Conservation (phyloP, 2,329 filamentous ascomycete genomes). For the Huntiella omanensis region DNA sequence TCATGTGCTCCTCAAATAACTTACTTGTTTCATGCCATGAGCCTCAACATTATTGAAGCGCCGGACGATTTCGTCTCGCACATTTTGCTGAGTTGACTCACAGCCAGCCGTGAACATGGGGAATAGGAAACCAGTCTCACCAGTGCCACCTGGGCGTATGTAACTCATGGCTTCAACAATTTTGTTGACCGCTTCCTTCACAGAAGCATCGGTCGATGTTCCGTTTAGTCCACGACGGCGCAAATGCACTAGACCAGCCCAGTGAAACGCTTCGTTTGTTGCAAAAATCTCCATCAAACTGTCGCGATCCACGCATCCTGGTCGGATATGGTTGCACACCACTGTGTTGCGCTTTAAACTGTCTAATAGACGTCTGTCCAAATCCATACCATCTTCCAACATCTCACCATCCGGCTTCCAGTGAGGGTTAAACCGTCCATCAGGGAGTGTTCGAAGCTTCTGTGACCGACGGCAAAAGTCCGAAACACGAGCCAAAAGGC, state of each 20-base stretch:
- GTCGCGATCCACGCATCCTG: conserved; percentile 29
- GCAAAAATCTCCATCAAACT: conserved; percentile 47
- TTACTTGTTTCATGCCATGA: conserved; percentile 58
- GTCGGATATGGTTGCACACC: conserved; percentile 28
- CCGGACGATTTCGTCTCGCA: conserved; percentile 42
- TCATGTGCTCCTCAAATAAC: conserved; percentile 12
- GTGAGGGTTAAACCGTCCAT: conserved; percentile 18
- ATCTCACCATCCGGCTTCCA: conserved; percentile 46
- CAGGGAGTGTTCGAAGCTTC: conserved; percentile 37
- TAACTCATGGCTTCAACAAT: conserved; percentile 44
- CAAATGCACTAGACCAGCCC: conserved; percentile 58
- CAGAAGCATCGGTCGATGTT: conserved; percentile 33
- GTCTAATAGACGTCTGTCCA: conserved; percentile 16
- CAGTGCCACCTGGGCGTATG: conserved; percentile 46
- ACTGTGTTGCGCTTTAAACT: conserved; percentile 27
- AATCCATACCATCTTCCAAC: conserved; percentile 40
- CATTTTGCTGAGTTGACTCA: conserved; percentile 38
- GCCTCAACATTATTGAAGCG: conserved; percentile 49
- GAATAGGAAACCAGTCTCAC: conserved; percentile 58
- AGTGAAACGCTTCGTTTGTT: conserved; percentile 63
- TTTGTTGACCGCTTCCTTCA: conserved; percentile 42
- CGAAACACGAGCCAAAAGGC: conserved; percentile 43
- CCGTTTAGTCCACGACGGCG: conserved; percentile 53
- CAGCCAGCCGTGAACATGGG: conserved; percentile 73
- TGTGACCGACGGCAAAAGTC: conserved; percentile 53